Evolutionary conservation across 352 stramenopile species (phyloP).

Genomic region (Phytophthora quininea): DNA sequence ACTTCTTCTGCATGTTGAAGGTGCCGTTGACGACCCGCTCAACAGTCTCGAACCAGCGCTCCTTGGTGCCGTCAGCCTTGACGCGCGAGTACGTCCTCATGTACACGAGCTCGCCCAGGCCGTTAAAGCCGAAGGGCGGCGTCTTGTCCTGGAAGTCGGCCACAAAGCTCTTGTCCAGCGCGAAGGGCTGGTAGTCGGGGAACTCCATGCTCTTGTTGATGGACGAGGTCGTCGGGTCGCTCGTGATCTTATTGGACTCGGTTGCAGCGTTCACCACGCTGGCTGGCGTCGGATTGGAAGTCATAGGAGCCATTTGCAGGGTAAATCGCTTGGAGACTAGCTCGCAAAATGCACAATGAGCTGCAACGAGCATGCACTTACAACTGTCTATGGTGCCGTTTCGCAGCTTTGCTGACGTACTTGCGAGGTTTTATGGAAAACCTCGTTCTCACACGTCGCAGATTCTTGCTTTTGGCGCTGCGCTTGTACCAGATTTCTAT

Average conservation of each 20-base stretch:
- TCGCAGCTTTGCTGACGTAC: slow-evolving; percentile 23
- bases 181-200: slow-evolving; percentile 31
- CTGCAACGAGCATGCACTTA: not conserved
- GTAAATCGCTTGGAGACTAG: slow-evolving; percentile 5
- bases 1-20: slow-evolving; percentile 94
- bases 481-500: slow-evolving; percentile 10
- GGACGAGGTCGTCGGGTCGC: slow-evolving; percentile 10
- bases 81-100: slow-evolving; percentile 91
- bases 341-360: slow-evolving; percentile 31
- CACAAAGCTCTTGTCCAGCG: slow-evolving; percentile 51
- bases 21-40: slow-evolving; percentile 94
- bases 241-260: slow-evolving; percentile 4
- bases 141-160: slow-evolving; percentile 47
- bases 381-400: slow-evolving; percentile 24
- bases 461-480: slow-evolving; percentile 10
- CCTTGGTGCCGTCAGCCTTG: slow-evolving; percentile 78
- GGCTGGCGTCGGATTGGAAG: slow-evolving; percentile 9
- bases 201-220: slow-evolving; percentile 24
- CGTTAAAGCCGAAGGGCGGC: slow-evolving; percentile 94
- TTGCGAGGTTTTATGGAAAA: not conserved
- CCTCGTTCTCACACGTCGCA: slow-evolving; percentile 28
- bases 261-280: slow-evolving; percentile 9
- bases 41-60: slow-evolving; percentile 92
- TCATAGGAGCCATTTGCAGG: slow-evolving; percentile 23
- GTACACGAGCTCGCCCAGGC: slow-evolving; percentile 93